Evolutionary conservation across 495 filamentous ascomycete genomes (phyloP), one percentile per base, ranked within the genome.

Genomic region (Annulohypoxylon bovei): DNA sequence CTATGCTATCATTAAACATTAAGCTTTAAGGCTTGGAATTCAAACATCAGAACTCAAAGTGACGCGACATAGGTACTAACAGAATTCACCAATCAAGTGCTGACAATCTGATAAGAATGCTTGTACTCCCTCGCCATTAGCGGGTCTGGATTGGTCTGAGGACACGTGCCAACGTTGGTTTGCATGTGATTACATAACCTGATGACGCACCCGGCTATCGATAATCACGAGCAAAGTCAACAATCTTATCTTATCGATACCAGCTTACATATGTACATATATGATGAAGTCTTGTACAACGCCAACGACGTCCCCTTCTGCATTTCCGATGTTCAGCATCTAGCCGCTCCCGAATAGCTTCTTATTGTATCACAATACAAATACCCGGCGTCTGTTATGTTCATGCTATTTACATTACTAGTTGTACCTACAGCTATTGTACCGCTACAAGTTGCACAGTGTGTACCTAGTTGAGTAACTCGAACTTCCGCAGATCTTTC

Each of bases 151-250:
- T n/a, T 46, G 33, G 65, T 14, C 66, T 76, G 33, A 76, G 74
- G 74, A 76, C 74, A 76, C 74, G 74, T 76, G 74, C 74, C 67
- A 72, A 46, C 14, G 53, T 65, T 28, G 62, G 66, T 58, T 64
- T 68, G 47, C 57, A 49, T 47, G 1, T 56, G 53, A 22, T 56
- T 56, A 56, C 18, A 33, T 56, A 56, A 56, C 18, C 40, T 1
- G 6, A 20, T 22, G 28, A 11, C 22, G 6, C 7, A 53, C 18
- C 27, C 1, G 8, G 18, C 18, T 32, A 53, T 53, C 49, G 49
- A 53, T 53, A 53, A 42, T 42, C 39, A 18, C 39, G 12, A 42
- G 39, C 39, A 35, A 35, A 35, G 7, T 35, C 32, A 35, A 8
- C 42, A 25, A 49, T 25, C 23, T 23, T 49, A 27, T 49, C 44